phyloP scores from a whole-genome alignment of 768 basidiomycete genomes.

The Leucocoprinus sp. region DNA sequence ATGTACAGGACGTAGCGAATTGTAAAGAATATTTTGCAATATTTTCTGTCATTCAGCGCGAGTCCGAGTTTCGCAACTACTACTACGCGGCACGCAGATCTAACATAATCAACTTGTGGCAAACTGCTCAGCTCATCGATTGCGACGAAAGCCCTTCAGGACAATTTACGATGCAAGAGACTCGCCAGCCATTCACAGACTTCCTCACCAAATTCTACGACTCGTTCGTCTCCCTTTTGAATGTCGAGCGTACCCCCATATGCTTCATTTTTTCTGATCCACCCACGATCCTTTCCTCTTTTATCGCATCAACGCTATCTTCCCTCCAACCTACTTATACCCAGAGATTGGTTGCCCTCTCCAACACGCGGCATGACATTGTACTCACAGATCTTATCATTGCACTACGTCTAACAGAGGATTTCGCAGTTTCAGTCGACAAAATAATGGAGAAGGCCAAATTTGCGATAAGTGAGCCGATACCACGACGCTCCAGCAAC shows the following conservation, averaged over 20 bases:
- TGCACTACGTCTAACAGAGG: constrained; percentile 68
- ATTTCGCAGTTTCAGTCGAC: constrained; percentile 67
- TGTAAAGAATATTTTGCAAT: constrained; percentile 80
- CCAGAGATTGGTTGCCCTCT: constrained; percentile 66
- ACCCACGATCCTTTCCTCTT: constrained; percentile 61
- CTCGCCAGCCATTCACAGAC: constrained; percentile 38
- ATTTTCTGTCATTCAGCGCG: constrained; percentile 86
- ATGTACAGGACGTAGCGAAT: constrained; percentile 60
- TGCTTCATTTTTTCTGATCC: constrained; percentile 88
- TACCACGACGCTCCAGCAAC: constrained; percentile 7
- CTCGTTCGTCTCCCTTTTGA: constrained; percentile 56
- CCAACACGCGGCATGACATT: constrained; percentile 53
- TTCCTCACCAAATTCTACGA: constrained; percentile 75
- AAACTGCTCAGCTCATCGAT: constrained; percentile 45
- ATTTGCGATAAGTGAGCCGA: constrained; percentile 23
- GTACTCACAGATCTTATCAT: constrained; percentile 66
- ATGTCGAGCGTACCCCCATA: constrained; percentile 64
- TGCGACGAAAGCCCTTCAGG: constrained; percentile 20
- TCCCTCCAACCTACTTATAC: constrained; percentile 74
- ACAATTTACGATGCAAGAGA: constrained; percentile 7
- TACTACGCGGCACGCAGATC: constrained; percentile 82
- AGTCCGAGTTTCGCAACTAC: constrained; percentile 88
- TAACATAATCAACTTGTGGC: constrained; percentile 62
- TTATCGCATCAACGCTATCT: constrained; percentile 77
- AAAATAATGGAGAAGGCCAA: constrained; percentile 71